phyloP scores from a whole-genome alignment of 2,329 filamentous ascomycete species.

The Colletotrichum lindemuthianum region DNA sequence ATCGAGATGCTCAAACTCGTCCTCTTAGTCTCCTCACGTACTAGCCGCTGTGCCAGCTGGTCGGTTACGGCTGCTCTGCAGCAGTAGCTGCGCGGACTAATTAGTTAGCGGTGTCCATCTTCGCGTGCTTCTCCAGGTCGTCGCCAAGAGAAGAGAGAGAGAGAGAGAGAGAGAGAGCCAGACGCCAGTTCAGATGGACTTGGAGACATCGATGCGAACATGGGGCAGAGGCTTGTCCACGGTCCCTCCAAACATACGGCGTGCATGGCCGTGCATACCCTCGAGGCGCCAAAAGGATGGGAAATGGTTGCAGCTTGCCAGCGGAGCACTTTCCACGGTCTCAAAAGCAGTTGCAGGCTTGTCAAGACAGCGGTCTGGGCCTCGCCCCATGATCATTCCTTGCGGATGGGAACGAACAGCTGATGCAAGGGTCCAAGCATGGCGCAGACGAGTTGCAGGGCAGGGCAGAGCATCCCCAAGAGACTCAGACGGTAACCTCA shows the following conservation, averaged over 20 bases:
- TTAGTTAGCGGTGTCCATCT: background rate
- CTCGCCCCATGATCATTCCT: background rate
- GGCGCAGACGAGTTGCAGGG: too few species aligned
- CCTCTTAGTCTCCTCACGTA: background rate
- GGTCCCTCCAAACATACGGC: background rate
- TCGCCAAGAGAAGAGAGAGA: background rate
- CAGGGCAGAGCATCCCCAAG: too few species aligned
- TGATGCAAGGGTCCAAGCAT: conserved; percentile 4
- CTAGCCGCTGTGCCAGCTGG: conserved; percentile 21
- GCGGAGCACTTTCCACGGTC: conserved; percentile 13
- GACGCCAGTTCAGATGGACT: conserved; percentile 6
- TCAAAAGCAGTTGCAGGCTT: background rate
- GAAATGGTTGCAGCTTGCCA: background rate
- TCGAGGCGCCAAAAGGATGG: background rate
- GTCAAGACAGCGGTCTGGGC: conserved; percentile 16
- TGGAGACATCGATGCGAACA: background rate
- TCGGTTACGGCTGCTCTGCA: conserved; percentile 19
- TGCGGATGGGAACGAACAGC: background rate
- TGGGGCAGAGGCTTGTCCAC: background rate
- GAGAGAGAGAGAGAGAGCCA: background rate
- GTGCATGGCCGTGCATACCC: background rate
- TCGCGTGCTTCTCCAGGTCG: background rate
- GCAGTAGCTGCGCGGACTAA: conserved; percentile 1
- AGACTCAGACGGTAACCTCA: too few species aligned
- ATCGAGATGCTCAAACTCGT: conserved; percentile 15